phyloP scores from a whole-genome alignment of 345 rosid genomes.

The Clarkia xantiana region DNA sequence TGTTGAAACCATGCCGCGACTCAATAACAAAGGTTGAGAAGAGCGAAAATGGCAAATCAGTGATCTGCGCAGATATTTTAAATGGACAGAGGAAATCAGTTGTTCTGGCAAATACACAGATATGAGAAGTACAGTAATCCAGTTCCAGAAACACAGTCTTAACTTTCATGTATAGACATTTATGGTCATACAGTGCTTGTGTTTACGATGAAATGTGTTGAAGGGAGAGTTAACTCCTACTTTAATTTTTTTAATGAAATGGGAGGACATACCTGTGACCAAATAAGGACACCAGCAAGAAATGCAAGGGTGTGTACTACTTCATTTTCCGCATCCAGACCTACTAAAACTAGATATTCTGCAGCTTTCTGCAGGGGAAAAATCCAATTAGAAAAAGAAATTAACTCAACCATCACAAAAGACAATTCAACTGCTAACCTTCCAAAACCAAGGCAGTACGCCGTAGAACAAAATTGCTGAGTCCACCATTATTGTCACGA shows the following conservation, averaged over 20 bases:
- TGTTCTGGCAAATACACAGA: background rate
- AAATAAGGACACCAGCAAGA: slow-evolving; percentile 77
- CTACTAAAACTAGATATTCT: slow-evolving; percentile 41
- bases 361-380: slow-evolving; percentile 52
- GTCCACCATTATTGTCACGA: slow-evolving; percentile 77
- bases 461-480: slow-evolving; percentile 88
- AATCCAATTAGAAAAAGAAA: slow-evolving; percentile 3
- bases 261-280: slow-evolving; percentile 67
- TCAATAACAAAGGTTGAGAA: slow-evolving; percentile 97
- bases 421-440: slow-evolving; percentile 29
- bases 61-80: slow-evolving; percentile 47
- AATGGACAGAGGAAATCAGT: background rate
- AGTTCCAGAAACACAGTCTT: background rate
- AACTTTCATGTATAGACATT: too few species aligned
- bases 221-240: background rate
- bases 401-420: background rate
- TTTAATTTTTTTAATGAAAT: background rate
- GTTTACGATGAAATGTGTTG: too few species aligned
- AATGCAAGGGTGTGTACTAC: slow-evolving; percentile 81
- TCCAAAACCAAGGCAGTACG: slow-evolving; percentile 95
- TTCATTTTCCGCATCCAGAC: slow-evolving; percentile 73
- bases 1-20: slow-evolving; percentile 93
- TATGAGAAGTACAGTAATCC: background rate
- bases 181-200: too few species aligned
- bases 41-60: slow-evolving; percentile 92